Percentiles rank a stretch among this genome's conserved stretches.
Conservation (phyloP, 176 grass and related monocot species). For the Cocos nucifera region DNA sequence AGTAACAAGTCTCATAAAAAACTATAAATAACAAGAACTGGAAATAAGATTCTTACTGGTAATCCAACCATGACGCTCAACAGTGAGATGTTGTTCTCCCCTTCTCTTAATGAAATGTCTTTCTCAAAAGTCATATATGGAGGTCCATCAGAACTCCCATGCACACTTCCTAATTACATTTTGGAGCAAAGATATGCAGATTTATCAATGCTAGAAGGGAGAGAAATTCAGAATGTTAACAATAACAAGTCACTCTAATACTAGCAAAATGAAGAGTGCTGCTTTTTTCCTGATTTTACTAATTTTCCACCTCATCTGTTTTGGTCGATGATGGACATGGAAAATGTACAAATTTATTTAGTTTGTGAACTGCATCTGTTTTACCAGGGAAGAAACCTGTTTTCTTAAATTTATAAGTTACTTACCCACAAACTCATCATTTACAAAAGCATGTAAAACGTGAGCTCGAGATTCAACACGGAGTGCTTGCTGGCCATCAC, state of each 20-base stretch:
- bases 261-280: too few species aligned
- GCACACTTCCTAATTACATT: constrained; percentile 37
- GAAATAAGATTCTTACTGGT: constrained; percentile 47
- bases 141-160: constrained; percentile 44
- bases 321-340: too few species aligned
- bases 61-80: constrained; percentile 89
- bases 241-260: too few species aligned
- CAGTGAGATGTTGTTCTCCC: constrained; percentile 67
- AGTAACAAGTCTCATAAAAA: background rate
- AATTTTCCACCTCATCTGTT: too few species aligned
- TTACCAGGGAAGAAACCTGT: background rate
- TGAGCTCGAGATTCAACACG: constrained; percentile 63
- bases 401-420: constrained; percentile 5
- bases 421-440: constrained; percentile 52
- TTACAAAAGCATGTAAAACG: constrained; percentile 80
- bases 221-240: background rate
- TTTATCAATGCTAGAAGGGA: constrained; percentile 10
- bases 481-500: constrained; percentile 25
- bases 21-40: background rate
- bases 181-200: background rate
- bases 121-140: constrained; percentile 29
- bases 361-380: too few species aligned
- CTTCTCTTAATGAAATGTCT: constrained; percentile 36
- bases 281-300: too few species aligned
- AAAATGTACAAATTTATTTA: too few species aligned